Conservation (phyloP, 345 rosid species). For the Pugionium dolabratum region DNA sequence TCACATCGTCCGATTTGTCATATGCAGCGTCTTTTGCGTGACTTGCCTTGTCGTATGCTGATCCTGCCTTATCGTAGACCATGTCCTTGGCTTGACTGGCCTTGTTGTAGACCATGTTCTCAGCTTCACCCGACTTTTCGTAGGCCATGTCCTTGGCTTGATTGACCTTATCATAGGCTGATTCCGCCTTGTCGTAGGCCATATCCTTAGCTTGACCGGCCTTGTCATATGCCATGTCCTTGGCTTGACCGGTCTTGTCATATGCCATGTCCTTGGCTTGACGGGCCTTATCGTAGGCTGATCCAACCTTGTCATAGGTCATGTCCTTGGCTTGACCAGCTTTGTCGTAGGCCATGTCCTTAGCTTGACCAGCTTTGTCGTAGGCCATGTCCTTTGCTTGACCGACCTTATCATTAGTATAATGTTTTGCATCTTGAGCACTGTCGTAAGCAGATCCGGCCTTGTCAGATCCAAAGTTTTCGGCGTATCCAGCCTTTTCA, state of each 20-base stretch:
- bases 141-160: slow-evolving; percentile 7
- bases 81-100: neutral
- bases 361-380: slow-evolving; percentile 7
- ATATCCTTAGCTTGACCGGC: neutral
- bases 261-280: slow-evolving; percentile 10
- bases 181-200: neutral
- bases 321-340: slow-evolving; percentile 30
- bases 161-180: neutral
- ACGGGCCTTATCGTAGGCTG: slow-evolving; percentile 15
- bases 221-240: neutral
- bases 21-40: slow-evolving; percentile 12
- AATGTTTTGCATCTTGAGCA: slow-evolving; percentile 27
- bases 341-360: slow-evolving; percentile 25
- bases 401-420: neutral
- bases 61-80: slow-evolving; percentile 1
- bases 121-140: slow-evolving; percentile 27
- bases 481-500: slow-evolving; percentile 34
- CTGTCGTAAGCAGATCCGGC: slow-evolving; percentile 39
- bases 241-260: slow-evolving; percentile 8
- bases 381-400: slow-evolving; percentile 11
- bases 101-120: slow-evolving; percentile 37
- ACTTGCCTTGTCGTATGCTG: slow-evolving; percentile 19
- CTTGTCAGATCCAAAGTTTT: slow-evolving; percentile 19
- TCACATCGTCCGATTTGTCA: slow-evolving; percentile 25
- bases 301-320: slow-evolving; percentile 22